These are phyloP conservation scores for Tuber umbilicatum DNA, from an alignment of 495 filamentous ascomycete species.

Conservation along the genomic window DNA sequence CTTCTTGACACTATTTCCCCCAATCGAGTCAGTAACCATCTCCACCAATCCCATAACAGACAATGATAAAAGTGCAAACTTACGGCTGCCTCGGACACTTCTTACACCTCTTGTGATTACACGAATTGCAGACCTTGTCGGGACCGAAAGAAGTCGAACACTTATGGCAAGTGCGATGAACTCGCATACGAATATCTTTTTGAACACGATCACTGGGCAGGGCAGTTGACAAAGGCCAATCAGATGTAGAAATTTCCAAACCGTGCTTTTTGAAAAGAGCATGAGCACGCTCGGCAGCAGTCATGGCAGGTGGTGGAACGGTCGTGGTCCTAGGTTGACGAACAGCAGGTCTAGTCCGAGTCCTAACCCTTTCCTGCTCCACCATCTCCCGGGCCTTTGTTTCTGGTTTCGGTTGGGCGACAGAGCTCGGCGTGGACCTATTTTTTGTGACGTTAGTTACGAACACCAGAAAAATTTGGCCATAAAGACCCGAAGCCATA, in stretches of 20 bases:
- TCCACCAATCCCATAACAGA: no score
- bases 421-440: slow-evolving; percentile 9
- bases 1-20: slow-evolving; percentile 44
- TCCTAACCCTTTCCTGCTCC: slow-evolving; percentile 3
- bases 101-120: slow-evolving; percentile 70
- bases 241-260: slow-evolving; percentile 34
- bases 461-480: neutral
- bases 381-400: slow-evolving; percentile 10
- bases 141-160: slow-evolving; percentile 67
- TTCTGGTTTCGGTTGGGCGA: slow-evolving; percentile 6
- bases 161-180: slow-evolving; percentile 73
- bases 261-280: slow-evolving; percentile 42
- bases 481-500: neutral
- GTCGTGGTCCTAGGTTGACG: slow-evolving; percentile 24
- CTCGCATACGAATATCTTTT: slow-evolving; percentile 85
- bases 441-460: slow-evolving; percentile 12
- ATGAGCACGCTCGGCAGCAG: slow-evolving; percentile 37
- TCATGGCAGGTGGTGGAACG: slow-evolving; percentile 27
- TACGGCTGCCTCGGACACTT: slow-evolving; percentile 66
- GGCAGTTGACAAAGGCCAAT: slow-evolving; percentile 36
- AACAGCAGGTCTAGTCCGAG: neutral
- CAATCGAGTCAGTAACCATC: slow-evolving; percentile 15
- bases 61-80: neutral
- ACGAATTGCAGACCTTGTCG: slow-evolving; percentile 63
- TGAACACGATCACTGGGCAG: slow-evolving; percentile 55